phyloP scores from a whole-genome alignment of 257 asterid genomes.

The Petrea volubilis region DNA sequence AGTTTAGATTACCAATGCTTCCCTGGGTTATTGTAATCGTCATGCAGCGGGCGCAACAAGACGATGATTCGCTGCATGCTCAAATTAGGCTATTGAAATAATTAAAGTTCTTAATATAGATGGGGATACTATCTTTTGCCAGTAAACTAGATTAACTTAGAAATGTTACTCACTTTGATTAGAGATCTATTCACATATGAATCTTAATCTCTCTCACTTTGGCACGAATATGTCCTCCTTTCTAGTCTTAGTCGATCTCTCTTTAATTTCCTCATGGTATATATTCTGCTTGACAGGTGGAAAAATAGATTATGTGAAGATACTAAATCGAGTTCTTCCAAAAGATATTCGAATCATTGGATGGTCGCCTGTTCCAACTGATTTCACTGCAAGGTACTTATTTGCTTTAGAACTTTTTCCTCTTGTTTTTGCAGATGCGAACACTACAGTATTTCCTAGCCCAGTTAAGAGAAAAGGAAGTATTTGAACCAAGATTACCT shows the following conservation, averaged over 20 bases:
- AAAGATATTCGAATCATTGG: constrained; percentile 84
- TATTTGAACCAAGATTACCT: constrained; percentile 6
- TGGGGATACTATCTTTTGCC: constrained; percentile 15
- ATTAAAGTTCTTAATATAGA: constrained; percentile 15
- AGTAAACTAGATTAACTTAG: constrained; percentile 6
- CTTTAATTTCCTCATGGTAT: constrained; percentile 19
- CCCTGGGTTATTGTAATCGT: constrained; percentile 8
- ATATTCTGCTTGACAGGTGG: constrained; percentile 46
- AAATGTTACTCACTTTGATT: neutral
- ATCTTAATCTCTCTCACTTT: neutral
- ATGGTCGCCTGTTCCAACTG: constrained; percentile 88
- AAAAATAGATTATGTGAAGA: constrained; percentile 81
- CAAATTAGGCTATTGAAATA: constrained; percentile 21
- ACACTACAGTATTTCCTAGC: constrained; percentile 9
- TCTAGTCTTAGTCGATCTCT: constrained; percentile 17
- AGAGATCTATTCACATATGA: neutral
- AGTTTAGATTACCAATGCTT: constrained; percentile 6
- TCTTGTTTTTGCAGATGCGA: constrained; percentile 7
- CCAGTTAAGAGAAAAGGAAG: neutral
- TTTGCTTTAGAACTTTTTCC: constrained; percentile 19
- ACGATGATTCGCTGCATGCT: constrained; percentile 8
- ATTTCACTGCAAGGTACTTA: constrained; percentile 84
- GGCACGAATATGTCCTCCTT: constrained; percentile 4
- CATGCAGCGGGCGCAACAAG: constrained; percentile 9
- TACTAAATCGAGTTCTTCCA: constrained; percentile 79